These are phyloP conservation scores for Lachancea mirantina DNA, from an alignment of 805 yeast genomes.

Conservation along the genomic window DNA sequence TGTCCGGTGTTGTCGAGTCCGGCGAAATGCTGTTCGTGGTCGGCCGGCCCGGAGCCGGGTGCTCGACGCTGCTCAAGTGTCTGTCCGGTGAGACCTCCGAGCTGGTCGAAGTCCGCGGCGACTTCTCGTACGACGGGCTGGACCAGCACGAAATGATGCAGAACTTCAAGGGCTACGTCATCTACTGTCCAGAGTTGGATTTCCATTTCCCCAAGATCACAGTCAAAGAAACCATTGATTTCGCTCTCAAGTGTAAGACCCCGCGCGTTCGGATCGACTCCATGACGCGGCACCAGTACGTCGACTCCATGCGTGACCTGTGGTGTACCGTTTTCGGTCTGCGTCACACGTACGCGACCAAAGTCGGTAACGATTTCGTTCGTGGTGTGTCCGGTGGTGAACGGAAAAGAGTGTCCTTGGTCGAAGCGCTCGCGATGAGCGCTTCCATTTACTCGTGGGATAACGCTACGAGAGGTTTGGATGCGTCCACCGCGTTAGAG, in stretches of 20 bases:
- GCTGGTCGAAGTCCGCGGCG: conserved; percentile 34
- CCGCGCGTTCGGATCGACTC: conserved; percentile 40
- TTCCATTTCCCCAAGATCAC: conserved; percentile 46
- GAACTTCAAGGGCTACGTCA: conserved; percentile 40
- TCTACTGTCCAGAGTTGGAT: conserved; percentile 48
- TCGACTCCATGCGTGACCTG: conserved; percentile 33
- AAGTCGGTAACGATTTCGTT: conserved; percentile 61
- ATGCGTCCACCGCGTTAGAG: conserved; percentile 64
- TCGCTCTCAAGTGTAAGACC: conserved; percentile 44
- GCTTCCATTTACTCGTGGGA: conserved; percentile 57
- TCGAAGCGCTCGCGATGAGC: conserved; percentile 51
- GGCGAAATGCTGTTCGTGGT: conserved; percentile 50
- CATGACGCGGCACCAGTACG: conserved; percentile 35
- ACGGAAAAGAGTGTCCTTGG: conserved; percentile 63
- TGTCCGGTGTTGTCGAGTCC: conserved; percentile 38
- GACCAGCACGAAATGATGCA: conserved; percentile 41
- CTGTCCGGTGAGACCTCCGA: conserved; percentile 40
- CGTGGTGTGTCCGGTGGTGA: conserved; percentile 72
- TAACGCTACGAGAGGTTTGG: conserved; percentile 65
- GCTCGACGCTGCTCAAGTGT: conserved; percentile 47
- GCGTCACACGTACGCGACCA: conserved; percentile 52
- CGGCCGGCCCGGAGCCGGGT: conserved; percentile 60
- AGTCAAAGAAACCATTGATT: conserved; percentile 44
- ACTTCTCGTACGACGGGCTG: conserved; percentile 43
- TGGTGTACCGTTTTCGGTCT: conserved; percentile 46